These are phyloP conservation scores for Ascochyta koolunga DNA, from an alignment of 2,329 filamentous ascomycete species.

Conservation along the genomic window DNA sequence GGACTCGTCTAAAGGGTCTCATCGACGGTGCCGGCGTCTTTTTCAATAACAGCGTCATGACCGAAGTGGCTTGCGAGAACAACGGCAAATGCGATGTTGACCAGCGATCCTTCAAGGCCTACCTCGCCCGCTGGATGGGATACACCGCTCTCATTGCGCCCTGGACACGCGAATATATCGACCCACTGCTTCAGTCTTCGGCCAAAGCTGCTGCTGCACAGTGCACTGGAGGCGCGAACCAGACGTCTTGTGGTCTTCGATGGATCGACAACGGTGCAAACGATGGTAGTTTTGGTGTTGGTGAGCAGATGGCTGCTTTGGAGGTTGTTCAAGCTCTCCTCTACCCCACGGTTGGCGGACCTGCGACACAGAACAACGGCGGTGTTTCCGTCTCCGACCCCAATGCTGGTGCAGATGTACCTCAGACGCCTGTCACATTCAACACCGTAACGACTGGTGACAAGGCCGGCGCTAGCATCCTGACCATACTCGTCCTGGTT, in stretches of 20 bases:
- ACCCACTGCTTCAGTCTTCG: constrained; percentile 60
- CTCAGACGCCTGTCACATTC: constrained; percentile 37
- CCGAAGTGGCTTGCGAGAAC: constrained; percentile 55
- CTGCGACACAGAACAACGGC: constrained; percentile 58
- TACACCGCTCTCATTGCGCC: constrained; percentile 50
- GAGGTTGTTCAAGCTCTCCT: constrained; percentile 59
- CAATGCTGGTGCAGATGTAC: constrained; percentile 43
- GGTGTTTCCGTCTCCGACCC: constrained; percentile 59
- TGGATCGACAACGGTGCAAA: constrained; percentile 52
- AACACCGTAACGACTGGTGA: constrained; percentile 63
- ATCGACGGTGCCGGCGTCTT: constrained; percentile 51
- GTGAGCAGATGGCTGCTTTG: constrained; percentile 65
- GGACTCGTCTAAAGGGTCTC: constrained; percentile 37
- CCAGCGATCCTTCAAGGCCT: constrained; percentile 56
- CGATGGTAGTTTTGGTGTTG: constrained; percentile 60
- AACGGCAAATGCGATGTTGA: constrained; percentile 55
- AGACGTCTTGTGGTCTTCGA: constrained; percentile 54
- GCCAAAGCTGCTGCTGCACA: constrained; percentile 62
- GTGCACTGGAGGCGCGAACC: constrained; percentile 58
- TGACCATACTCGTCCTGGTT: constrained; percentile 65
- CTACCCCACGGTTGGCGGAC: constrained; percentile 35
- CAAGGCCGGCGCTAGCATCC: constrained; percentile 69
- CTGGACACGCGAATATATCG: constrained; percentile 49
- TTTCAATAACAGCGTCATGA: constrained; percentile 54
- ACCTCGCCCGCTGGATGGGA: constrained; percentile 52